phyloP scores from a whole-genome alignment of 2,329 filamentous ascomycete species.

The Diaporthe citriasiana region DNA sequence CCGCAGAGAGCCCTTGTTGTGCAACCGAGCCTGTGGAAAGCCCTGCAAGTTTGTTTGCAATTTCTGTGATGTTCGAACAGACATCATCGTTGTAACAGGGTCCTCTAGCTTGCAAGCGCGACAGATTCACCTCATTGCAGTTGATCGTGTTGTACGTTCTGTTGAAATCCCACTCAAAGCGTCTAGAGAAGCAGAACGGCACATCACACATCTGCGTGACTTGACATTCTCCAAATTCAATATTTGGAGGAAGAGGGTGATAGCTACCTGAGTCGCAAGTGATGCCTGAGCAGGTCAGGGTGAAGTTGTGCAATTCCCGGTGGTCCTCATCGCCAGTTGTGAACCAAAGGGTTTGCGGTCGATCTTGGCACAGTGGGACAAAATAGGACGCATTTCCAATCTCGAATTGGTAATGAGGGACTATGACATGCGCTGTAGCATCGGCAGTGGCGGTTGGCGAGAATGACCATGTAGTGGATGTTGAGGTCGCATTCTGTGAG shows the following conservation, averaged over 20 bases:
- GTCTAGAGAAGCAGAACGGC: constrained; percentile 13
- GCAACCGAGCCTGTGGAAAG: background rate
- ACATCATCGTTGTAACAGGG: background rate
- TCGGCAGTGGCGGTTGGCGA: constrained; percentile 5
- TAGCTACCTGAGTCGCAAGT: background rate
- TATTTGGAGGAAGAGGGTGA: background rate
- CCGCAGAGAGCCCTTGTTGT: constrained; percentile 17
- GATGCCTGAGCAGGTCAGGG: background rate
- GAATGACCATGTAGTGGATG: background rate
- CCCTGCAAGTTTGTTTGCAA: constrained; percentile 14
- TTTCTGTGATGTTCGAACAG: constrained; percentile 12
- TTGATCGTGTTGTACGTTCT: background rate
- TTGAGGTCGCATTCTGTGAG: background rate
- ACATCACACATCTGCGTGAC: background rate
- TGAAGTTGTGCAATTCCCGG: background rate
- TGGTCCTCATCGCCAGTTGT: background rate
- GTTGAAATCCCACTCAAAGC: background rate
- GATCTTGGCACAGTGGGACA: constrained; percentile 20
- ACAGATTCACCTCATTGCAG: background rate
- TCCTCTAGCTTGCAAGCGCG: background rate
- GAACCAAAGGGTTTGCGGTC: constrained; percentile 29
- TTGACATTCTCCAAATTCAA: background rate
- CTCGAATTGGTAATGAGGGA: constrained; percentile 15
- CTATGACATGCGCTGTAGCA: background rate
- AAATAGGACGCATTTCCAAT: constrained; percentile 20